Evolutionary conservation across 805 yeast genomes (phyloP), one percentile per base, ranked within the genome.

Genomic region (Yamadazyma kitorensis): DNA sequence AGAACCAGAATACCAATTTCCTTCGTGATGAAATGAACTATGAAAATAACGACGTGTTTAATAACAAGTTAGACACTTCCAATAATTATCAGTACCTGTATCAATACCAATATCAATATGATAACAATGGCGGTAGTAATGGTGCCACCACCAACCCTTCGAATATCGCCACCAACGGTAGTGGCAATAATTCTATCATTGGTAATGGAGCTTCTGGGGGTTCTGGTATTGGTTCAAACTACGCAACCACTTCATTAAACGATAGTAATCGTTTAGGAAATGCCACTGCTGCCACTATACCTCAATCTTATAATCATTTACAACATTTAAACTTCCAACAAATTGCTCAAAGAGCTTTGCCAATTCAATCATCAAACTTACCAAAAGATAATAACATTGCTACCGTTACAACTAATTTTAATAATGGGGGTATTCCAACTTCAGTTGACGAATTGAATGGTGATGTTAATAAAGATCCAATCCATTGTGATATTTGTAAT

Each of bases 401-500:
- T 12, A 9, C 23, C 23, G 23, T 20, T 11, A 20, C 23, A n/a
- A n/a, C n/a, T n/a, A n/a, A n/a, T n/a, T n/a, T n/a, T n/a, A n/a
- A n/a, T n/a, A n/a, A n/a, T n/a, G n/a, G n/a, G n/a, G n/a, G n/a
- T n/a, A n/a, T n/a, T n/a, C n/a, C n/a, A n/a, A n/a, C n/a, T n/a
- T n/a, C n/a, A n/a, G n/a, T n/a, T n/a, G n/a, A n/a, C n/a, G n/a
- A n/a, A n/a, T n/a, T n/a, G n/a, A n/a, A n/a, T n/a, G n/a, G n/a
- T n/a, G 22, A 19, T 29, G 33, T 19, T 16, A 27, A 18, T 10
- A 17, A 28, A 4, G 16, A 13, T 16, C 34, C 38, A 13, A 18
- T 31, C 16, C 31, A 18, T 27, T 60, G 66, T 40, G 62, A 58
- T 36, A 49, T 59, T 26, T 60, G 66, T 34, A 32, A 46, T 15